Base-by-base conservation (phyloP, 1,139 yeast genomes). In the Spathaspora sp. region DNA sequence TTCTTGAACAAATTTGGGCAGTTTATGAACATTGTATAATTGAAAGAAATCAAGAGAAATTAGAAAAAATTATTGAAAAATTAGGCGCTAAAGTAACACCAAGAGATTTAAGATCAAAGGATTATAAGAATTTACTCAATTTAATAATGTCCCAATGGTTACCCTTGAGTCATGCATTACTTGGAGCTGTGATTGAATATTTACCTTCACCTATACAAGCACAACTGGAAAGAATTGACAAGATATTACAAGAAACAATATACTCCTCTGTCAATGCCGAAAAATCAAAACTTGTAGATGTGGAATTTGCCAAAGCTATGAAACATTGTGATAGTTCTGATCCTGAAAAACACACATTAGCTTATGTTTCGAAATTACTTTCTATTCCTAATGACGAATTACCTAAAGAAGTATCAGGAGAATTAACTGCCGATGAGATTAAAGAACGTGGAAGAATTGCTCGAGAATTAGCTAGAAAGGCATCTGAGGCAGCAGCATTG, bases 111-210 rank as follows among this genome's bases (percentile, higher is more conserved):
- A 76, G 88, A 47, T 82, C 96, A 0, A 89, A 86, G 59, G 97
- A 93, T 59, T 73, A 81, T 45, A 84, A 82, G 54, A 72, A 72
- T 43, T 65, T 89, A 39, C 65, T 90, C 36, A 78, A 76, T 47
- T 71, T 81, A n/a, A 80, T 95, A 9, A 82, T 91, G 82, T 81
- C 90, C 1, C 98, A 91, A 60, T 95, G 99, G 98, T 72, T 95
- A 23, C 98, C 99, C 0, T 80, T 95, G 8, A 86, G 97, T 34
- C 84, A 88, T 43, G 89, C 98, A 0, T 80, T 93, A 17, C 68
- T 93, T 34, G 78, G 95, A 9, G 82, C 95, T 2, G 96, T 93
- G 2, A 86, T 91, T 39, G 95, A 89, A 48, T 81, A 81, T 51
- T 65, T 95, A 43, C 97, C 98, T 0, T 86, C 95, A 11, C 99